Base-by-base conservation (phyloP, 306 rosid genomes). In the Hylodesmum podocarpum region DNA sequence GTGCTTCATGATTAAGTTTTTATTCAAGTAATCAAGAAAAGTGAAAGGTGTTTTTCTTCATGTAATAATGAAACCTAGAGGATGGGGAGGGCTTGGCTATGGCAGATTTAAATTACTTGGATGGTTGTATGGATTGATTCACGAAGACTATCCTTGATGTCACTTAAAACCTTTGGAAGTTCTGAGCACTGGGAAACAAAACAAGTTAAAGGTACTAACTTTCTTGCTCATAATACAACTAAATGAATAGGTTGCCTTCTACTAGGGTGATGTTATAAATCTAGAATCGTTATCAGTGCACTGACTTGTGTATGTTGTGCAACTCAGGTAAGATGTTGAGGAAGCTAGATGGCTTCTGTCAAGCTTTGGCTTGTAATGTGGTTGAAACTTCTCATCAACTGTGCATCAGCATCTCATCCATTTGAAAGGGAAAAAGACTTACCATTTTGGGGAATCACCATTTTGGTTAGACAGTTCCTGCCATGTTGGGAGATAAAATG, bases 301-400 rank as follows among this genome's bases (percentile, higher is more conserved):
- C 34, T 43, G 76, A 55, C 40, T 78, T 44, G 13, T 41, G 15
- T 29, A 70, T 58, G 77, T 47, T 70, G 16, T 8, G 53, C 8
- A 70, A n/a, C 53, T 31, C 47, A 69, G 76, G 82, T 41, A 24
- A 33, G 24, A 57, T 78, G 24, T 78, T 34, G 70, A 57, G 33
- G 76, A 78, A 68, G 53, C 54, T 50, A 24, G 53, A 78, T 34
- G 43, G 69, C 47, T 16, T 70, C 57, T 33, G 36, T 34, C 62
- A 78, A 8, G 69, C 28, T 41, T 27, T 53, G 68, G 28, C 67
- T 37, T 33, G 19, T 34, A 14, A 53, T 53, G 27, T 66, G 54
- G 24, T 51, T 28, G 81, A 53, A 44, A 34, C 54, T 22, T 63
- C 14, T 47, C 28, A 33, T 21, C 14, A 47, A 22, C 65, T 34